Conservation (phyloP, 371 early-diverging fungal genomes). For the Dinochytrium kinnereticum region DNA sequence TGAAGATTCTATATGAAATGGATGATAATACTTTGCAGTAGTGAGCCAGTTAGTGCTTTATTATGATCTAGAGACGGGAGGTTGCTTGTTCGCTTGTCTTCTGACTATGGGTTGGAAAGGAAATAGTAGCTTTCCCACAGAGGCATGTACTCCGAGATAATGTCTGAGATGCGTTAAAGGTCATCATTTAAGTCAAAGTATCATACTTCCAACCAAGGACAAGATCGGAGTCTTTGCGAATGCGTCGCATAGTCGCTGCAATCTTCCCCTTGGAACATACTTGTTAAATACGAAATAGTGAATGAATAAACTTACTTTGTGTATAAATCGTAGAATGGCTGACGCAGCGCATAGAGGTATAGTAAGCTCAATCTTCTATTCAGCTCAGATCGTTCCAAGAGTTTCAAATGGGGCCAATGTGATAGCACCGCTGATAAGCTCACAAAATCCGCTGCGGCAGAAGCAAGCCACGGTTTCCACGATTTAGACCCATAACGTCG, state of each 20-base stretch:
- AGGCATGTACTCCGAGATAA: slow-evolving; percentile 79
- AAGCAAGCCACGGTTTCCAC: slow-evolving; percentile 88
- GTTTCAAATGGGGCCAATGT: background rate
- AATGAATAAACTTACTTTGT: slow-evolving; percentile 64
- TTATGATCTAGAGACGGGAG: too few relatives aligned
- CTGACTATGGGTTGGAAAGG: slow-evolving; percentile 33
- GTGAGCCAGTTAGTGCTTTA: too few relatives aligned
- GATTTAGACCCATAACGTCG: slow-evolving; percentile 73
- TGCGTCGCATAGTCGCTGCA: slow-evolving; percentile 59
- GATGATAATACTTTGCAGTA: too few relatives aligned
- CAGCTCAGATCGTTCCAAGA: slow-evolving; percentile 80
- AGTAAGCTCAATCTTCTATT: slow-evolving; percentile 71
- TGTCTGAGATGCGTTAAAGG: background rate
- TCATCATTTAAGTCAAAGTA: background rate
- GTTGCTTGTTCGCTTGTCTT: too few relatives aligned
- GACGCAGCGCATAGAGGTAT: slow-evolving; percentile 80
- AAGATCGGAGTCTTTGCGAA: slow-evolving; percentile 66
- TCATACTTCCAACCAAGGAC: slow-evolving; percentile 67
- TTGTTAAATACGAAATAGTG: background rate
- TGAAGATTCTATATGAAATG: too few relatives aligned
- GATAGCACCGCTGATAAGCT: slow-evolving; percentile 23
- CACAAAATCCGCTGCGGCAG: slow-evolving; percentile 71
- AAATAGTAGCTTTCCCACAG: slow-evolving; percentile 93
- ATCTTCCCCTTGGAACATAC: slow-evolving; percentile 38
- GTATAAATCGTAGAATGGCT: slow-evolving; percentile 81